Conservation (phyloP, 495 filamentous ascomycete species). For the Aspergillus affinis region DNA sequence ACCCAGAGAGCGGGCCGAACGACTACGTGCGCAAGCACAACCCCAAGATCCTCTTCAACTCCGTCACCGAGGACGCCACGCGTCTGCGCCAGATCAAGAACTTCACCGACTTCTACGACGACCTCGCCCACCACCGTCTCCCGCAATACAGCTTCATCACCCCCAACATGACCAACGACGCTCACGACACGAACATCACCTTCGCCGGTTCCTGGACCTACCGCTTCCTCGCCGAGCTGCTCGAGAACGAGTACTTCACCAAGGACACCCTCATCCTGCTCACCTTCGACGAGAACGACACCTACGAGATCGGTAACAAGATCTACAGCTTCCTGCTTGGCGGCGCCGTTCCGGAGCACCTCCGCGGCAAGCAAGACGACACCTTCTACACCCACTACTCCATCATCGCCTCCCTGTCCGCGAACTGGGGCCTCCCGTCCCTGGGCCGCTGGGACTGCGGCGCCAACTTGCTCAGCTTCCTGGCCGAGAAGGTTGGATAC, state of each 20-base stretch:
- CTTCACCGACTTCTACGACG: conserved; percentile 59
- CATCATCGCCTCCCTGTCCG: conserved; percentile 61
- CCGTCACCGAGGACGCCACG: conserved; percentile 50
- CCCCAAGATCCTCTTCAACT: conserved; percentile 60
- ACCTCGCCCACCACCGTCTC: conserved; percentile 54
- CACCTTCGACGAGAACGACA: conserved; percentile 67
- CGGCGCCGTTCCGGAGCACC: conserved; percentile 55
- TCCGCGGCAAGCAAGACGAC: conserved; percentile 61
- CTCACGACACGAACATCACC: conserved; percentile 66
- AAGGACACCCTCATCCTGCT: conserved; percentile 62
- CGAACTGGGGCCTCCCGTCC: conserved; percentile 65
- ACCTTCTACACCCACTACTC: conserved; percentile 76
- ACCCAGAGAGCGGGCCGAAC: conserved; percentile 47
- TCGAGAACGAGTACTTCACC: conserved; percentile 65
- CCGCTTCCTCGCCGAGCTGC: conserved; percentile 58
- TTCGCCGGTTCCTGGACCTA: conserved; percentile 59
- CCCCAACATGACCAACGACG: conserved; percentile 74
- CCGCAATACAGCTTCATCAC: conserved; percentile 76
- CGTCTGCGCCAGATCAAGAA: conserved; percentile 65
- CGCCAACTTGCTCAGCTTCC: conserved; percentile 60
- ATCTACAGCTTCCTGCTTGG: conserved; percentile 63
- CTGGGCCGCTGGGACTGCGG: conserved; percentile 65
- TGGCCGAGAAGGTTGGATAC: conserved; percentile 53
- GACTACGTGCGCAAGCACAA: conserved; percentile 79
- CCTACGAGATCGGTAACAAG: conserved; percentile 54